A percentile compares a stretch with the other conserved stretches of the same genome.
Evolutionary conservation across 2,329 filamentous ascomycete genomes (phyloP).

Genomic region (Claviceps fusiformis): DNA sequence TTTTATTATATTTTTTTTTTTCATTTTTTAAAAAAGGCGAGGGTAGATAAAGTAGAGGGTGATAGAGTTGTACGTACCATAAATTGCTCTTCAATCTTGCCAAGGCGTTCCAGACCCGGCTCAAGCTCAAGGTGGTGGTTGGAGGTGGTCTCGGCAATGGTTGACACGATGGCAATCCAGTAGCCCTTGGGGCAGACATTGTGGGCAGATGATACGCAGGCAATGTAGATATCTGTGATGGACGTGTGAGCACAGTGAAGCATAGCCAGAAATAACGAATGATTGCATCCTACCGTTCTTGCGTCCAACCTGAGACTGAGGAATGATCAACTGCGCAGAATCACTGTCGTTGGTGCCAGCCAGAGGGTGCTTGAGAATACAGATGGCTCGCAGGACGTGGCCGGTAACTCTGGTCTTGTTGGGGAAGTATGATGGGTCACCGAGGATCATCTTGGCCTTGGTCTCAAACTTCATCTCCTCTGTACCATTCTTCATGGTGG

Average conservation of each 20-base stretch:
- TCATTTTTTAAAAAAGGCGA: no score
- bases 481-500: conserved; percentile 73
- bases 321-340: conserved; percentile 90
- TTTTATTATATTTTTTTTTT: background rate
- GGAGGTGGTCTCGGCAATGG: conserved; percentile 78
- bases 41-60: no score
- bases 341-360: conserved; percentile 80
- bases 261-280: background rate
- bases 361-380: conserved; percentile 90
- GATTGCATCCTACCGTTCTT: conserved; percentile 64
- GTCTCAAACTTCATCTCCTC: conserved; percentile 93
- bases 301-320: conserved; percentile 90
- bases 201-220: conserved; percentile 87
- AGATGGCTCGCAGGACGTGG: conserved; percentile 90
- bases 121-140: conserved; percentile 96
- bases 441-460: conserved; percentile 90
- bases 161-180: conserved; percentile 97
- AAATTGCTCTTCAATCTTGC: conserved; percentile 92
- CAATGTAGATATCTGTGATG: conserved; percentile 77
- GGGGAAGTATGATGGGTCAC: conserved; percentile 93
- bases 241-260: background rate
- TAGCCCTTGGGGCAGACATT: conserved; percentile 98
- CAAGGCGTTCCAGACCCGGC: conserved; percentile 81
- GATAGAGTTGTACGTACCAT: conserved; percentile 42
- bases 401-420: conserved; percentile 76